These are phyloP conservation scores for Mucor plumbeus DNA, from an alignment of 371 early-diverging fungal genomes.

Conservation along the genomic window DNA sequence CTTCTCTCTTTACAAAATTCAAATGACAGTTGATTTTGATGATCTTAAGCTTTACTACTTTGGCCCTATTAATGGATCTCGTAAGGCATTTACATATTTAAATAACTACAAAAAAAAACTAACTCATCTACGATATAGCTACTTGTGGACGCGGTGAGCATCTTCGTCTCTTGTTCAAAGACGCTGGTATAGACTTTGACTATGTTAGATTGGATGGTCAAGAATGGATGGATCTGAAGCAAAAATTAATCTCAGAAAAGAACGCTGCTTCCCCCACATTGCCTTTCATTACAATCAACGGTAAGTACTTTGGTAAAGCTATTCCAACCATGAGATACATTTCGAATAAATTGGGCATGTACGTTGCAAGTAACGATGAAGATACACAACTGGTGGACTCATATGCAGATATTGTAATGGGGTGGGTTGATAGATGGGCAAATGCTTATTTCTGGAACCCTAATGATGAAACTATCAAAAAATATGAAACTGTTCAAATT, in stretches of 20 bases:
- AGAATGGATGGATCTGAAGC: slow-evolving; percentile 26
- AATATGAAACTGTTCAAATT: not conserved
- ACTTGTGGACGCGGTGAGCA: slow-evolving; percentile 33
- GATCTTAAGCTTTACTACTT: slow-evolving; percentile 24
- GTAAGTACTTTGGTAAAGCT: slow-evolving; percentile 31
- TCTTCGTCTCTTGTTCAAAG: slow-evolving; percentile 32
- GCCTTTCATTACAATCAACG: slow-evolving; percentile 32
- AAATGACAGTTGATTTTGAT: slow-evolving; percentile 3
- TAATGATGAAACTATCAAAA: slow-evolving; percentile 10
- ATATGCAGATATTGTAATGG: slow-evolving; percentile 19
- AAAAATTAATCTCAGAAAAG: slow-evolving; percentile 11
- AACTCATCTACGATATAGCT: not conserved
- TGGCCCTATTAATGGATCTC: not conserved
- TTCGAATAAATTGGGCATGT: slow-evolving; percentile 32
- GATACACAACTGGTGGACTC: slow-evolving; percentile 29
- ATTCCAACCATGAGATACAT: slow-evolving; percentile 30
- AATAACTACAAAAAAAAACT: not conserved
- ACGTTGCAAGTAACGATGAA: slow-evolving; percentile 30
- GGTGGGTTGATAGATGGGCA: slow-evolving; percentile 18
- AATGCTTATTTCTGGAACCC: not conserved
- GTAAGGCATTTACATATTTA: slow-evolving; percentile 10
- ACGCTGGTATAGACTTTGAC: slow-evolving; percentile 32
- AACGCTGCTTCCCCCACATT: slow-evolving; percentile 18
- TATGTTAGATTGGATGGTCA: slow-evolving; percentile 21
- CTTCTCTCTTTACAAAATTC: not conserved